phyloP scores from a whole-genome alignment of 176 grass and related monocot genomes.

The Metroxylon sagu region DNA sequence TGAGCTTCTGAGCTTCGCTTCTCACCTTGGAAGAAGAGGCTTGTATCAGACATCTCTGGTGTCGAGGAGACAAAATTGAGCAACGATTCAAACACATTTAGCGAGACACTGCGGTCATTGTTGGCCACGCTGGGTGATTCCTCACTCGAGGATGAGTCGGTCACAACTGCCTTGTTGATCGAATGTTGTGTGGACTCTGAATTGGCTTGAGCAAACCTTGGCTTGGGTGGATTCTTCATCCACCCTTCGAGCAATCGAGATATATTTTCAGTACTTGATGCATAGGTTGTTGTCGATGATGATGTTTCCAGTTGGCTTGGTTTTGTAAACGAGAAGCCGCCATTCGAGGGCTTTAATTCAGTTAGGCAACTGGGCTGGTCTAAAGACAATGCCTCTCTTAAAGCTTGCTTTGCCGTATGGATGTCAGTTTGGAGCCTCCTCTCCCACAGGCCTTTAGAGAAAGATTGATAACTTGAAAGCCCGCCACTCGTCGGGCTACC shows the following conservation, averaged over 20 bases:
- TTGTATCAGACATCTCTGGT: slow-evolving; percentile 25
- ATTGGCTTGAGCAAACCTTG: slow-evolving; percentile 7
- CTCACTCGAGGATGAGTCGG: slow-evolving; percentile 33
- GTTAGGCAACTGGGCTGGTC: slow-evolving; percentile 21
- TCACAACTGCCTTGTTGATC: slow-evolving; percentile 29
- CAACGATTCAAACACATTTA: not conserved
- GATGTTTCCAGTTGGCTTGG: not conserved
- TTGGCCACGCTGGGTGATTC: not conserved
- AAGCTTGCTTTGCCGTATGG: slow-evolving; percentile 76
- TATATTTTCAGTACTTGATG: slow-evolving; percentile 86
- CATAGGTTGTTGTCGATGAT: slow-evolving; percentile 43
- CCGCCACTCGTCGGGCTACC: slow-evolving; percentile 3
- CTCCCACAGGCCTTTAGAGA: slow-evolving; percentile 88
- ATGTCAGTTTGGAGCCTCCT: slow-evolving; percentile 85
- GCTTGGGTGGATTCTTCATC: slow-evolving; percentile 31
- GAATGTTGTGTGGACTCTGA: slow-evolving; percentile 14
- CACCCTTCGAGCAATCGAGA: slow-evolving; percentile 71
- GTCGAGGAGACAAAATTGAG: slow-evolving; percentile 18
- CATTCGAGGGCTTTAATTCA: not conserved
- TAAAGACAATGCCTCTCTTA: slow-evolving; percentile 67
- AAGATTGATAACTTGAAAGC: slow-evolving; percentile 4
- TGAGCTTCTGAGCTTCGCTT: slow-evolving; percentile 1
- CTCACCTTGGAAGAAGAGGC: slow-evolving; percentile 4
- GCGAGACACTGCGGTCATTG: not conserved
- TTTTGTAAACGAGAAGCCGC: not conserved